A percentile compares a stretch with the other conserved stretches of the same genome.
Evolutionary conservation across 345 rosid species (phyloP).

Genomic region (Corymbia maculata): DNA sequence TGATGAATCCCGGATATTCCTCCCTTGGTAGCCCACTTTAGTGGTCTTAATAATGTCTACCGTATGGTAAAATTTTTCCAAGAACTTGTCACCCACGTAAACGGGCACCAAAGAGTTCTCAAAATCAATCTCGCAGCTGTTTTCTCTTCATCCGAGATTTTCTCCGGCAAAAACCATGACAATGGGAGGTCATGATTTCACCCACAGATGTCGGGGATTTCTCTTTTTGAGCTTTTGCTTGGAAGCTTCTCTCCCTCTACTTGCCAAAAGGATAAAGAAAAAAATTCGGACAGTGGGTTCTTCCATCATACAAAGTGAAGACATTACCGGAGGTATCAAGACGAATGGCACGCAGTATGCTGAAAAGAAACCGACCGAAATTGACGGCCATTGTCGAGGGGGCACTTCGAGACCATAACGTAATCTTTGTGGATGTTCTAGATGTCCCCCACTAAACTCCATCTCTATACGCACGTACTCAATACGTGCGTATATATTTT

Average conservation of each 20-base stretch:
- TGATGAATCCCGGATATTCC: background rate
- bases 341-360: background rate
- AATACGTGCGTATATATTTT: background rate
- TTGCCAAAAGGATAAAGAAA: background rate
- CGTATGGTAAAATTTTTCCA: background rate
- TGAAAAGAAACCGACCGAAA: background rate
- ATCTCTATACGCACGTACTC: background rate
- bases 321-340: background rate
- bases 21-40: background rate
- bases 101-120: background rate
- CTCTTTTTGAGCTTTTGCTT: background rate
- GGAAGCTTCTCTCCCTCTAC: background rate
- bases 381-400: background rate
- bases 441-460: background rate
- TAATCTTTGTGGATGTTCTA: background rate
- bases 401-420: background rate
- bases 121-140: background rate
- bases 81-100: background rate
- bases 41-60: background rate
- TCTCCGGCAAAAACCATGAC: background rate
- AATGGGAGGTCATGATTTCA: background rate
- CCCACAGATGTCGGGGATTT: background rate
- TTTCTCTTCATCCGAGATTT: background rate
- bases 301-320: background rate
- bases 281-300: background rate